Evolutionary conservation across 108 stramenopile species (phyloP).

Genomic region (Discostella stelligeroides): DNA sequence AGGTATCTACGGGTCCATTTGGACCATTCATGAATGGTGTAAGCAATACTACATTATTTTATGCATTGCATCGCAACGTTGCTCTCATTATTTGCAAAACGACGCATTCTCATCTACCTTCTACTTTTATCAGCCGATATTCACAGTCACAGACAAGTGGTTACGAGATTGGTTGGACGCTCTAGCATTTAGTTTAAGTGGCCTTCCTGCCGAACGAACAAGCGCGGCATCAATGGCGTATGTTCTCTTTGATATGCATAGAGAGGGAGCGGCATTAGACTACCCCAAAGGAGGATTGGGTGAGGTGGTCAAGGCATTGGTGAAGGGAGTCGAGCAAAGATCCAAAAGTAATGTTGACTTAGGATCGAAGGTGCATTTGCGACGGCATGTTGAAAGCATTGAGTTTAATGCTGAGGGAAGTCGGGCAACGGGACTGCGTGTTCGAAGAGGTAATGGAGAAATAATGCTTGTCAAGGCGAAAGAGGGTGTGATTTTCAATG

Average conservation of each 20-base stretch:
- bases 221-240: constrained; percentile 93
- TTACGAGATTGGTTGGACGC: constrained; percentile 90
- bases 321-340: constrained; percentile 83
- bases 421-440: constrained; percentile 62
- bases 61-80: not conserved
- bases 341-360: constrained; percentile 13
- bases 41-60: not conserved
- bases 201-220: constrained; percentile 85
- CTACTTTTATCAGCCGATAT: constrained; percentile 47
- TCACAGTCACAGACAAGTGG: constrained; percentile 78
- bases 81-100: no score
- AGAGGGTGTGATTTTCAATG: constrained; percentile 87
- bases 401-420: constrained; percentile 57
- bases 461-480: constrained; percentile 53
- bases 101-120: no score
- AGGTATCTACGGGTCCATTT: constrained; percentile 72
- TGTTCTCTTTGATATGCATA: constrained; percentile 90
- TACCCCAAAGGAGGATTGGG: constrained; percentile 89
- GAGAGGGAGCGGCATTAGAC: constrained; percentile 81
- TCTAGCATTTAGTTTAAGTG: constrained; percentile 90
- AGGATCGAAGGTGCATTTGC: constrained; percentile 66
- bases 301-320: constrained; percentile 84
- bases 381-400: constrained; percentile 66
- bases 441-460: constrained; percentile 49
- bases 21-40: constrained; percentile 70